Conservation (phyloP, 257 asterid species). For the Sherardia arvensis region DNA sequence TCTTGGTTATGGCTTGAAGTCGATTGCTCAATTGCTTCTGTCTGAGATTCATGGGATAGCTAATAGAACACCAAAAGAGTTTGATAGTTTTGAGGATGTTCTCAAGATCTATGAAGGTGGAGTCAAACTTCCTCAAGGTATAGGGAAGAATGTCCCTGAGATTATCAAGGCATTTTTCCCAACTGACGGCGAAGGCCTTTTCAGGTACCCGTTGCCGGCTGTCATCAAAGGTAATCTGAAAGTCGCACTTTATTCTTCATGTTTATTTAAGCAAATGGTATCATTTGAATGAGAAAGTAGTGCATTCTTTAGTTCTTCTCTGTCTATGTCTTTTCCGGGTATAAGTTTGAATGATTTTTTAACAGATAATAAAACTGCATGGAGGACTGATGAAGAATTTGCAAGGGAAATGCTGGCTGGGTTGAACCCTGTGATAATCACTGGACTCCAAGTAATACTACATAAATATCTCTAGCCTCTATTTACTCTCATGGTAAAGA, state of each 20-base stretch:
- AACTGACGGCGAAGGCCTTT: slow-evolving; percentile 46
- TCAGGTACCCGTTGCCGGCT: slow-evolving; percentile 57
- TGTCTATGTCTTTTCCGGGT: neutral
- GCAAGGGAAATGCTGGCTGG: slow-evolving; percentile 82
- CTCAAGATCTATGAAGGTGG: slow-evolving; percentile 52
- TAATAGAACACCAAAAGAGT: slow-evolving; percentile 53
- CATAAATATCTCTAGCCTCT: too few relatives aligned
- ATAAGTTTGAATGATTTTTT: neutral
- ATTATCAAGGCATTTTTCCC: slow-evolving; percentile 53
- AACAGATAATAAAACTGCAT: slow-evolving; percentile 52
- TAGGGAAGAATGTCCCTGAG: slow-evolving; percentile 38
- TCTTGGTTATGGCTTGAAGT: slow-evolving; percentile 60
- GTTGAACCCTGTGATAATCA: slow-evolving; percentile 52
- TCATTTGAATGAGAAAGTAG: too few relatives aligned
- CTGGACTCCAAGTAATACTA: slow-evolving; percentile 58
- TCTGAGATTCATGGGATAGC: slow-evolving; percentile 52
- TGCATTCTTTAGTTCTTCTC: neutral
- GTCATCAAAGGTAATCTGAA: slow-evolving; percentile 42
- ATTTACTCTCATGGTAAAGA: neutral
- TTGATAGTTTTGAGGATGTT: slow-evolving; percentile 64
- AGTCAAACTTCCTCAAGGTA: slow-evolving; percentile 27
- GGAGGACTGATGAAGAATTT: slow-evolving; percentile 77
- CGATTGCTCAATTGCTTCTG: slow-evolving; percentile 47
- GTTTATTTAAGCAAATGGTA: neutral
- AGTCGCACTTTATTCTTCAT: neutral